phyloP scores from a whole-genome alignment of 495 filamentous ascomycete genomes.

The Xylaria longipes region DNA sequence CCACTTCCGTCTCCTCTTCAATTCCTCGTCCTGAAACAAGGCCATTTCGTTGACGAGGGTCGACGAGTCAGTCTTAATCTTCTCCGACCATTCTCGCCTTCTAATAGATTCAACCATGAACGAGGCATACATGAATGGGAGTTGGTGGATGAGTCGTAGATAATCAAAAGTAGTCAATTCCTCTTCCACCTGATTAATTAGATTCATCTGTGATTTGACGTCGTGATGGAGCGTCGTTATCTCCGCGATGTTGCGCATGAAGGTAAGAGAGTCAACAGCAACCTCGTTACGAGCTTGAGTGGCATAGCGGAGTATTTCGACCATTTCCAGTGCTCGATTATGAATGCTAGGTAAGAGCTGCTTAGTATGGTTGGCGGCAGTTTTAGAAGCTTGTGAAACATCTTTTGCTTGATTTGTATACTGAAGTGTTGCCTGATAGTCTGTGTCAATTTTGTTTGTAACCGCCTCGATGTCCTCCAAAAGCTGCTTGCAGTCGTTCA shows the following conservation, averaged over 20 bases:
- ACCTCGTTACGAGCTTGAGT: slow-evolving; percentile 65
- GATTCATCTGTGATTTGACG: slow-evolving; percentile 71
- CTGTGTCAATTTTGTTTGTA: slow-evolving; percentile 82
- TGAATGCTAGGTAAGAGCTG: slow-evolving; percentile 82
- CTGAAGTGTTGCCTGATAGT: slow-evolving; percentile 78
- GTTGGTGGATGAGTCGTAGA: slow-evolving; percentile 73
- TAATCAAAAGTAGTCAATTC: slow-evolving; percentile 76
- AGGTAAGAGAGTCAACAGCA: slow-evolving; percentile 63
- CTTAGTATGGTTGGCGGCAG: slow-evolving; percentile 84
- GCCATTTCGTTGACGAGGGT: slow-evolving; percentile 91
- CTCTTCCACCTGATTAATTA: slow-evolving; percentile 71
- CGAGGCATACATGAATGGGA: slow-evolving; percentile 88
- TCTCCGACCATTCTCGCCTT: slow-evolving; percentile 88
- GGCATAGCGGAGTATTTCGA: slow-evolving; percentile 70
- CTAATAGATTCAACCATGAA: slow-evolving; percentile 84
- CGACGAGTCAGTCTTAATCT: slow-evolving; percentile 82
- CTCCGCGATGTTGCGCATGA: slow-evolving; percentile 80
- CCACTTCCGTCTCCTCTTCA: slow-evolving; percentile 88
- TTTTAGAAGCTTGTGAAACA: slow-evolving; percentile 80
- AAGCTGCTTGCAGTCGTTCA: slow-evolving; percentile 57
- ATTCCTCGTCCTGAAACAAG: slow-evolving; percentile 86
- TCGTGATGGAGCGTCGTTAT: slow-evolving; percentile 76
- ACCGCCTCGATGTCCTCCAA: slow-evolving; percentile 86
- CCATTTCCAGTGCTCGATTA: slow-evolving; percentile 76
- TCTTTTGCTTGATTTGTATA: slow-evolving; percentile 73